phyloP scores from a whole-genome alignment of 257 asterid genomes.

The Linderniella brevidens region DNA sequence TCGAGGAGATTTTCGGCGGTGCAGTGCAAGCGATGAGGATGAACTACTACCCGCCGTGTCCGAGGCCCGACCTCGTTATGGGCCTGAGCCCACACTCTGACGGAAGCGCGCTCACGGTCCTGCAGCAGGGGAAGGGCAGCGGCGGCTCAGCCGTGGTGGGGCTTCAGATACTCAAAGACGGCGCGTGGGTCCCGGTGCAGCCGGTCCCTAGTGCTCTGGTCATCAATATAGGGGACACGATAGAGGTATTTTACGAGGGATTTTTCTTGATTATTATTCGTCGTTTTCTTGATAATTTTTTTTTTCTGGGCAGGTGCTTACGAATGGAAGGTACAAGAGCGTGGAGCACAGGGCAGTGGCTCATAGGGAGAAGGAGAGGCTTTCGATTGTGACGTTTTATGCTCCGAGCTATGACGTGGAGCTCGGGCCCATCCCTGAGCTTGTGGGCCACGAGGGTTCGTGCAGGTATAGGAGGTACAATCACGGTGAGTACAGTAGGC shows the following conservation, averaged over 20 bases:
- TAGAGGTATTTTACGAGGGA: conserved; percentile 37
- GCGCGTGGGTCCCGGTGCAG: conserved; percentile 50
- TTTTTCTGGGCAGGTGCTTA: conserved; percentile 38
- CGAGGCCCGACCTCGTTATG: conserved; percentile 83
- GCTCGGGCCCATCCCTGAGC: conserved; percentile 48
- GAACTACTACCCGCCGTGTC: conserved; percentile 91
- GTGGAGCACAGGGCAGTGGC: conserved; percentile 96
- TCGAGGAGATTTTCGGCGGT: conserved; percentile 69
- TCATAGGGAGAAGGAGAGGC: conserved; percentile 51
- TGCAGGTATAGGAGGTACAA: conserved; percentile 73
- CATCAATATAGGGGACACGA: conserved; percentile 83
- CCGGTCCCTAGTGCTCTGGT: conserved; percentile 79
- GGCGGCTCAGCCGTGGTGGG: conserved; percentile 40
- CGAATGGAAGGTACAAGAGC: conserved; percentile 85
- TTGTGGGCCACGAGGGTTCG: conserved; percentile 36
- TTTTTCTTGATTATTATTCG: no score
- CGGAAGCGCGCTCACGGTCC: conserved; percentile 89
- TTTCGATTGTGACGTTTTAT: conserved; percentile 86
- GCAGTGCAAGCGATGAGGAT: conserved; percentile 93
- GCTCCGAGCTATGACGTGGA: conserved; percentile 86
- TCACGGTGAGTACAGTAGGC: conserved; percentile 88
- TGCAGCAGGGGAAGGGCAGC: conserved; percentile 59
- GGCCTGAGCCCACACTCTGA: conserved; percentile 97
- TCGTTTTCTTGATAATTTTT: background rate
- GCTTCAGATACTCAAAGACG: conserved; percentile 61